Percentiles rank a stretch among this genome's conserved stretches.
Conservation (phyloP, 1,139 yeast species). For the Kodamaea fungicola region DNA sequence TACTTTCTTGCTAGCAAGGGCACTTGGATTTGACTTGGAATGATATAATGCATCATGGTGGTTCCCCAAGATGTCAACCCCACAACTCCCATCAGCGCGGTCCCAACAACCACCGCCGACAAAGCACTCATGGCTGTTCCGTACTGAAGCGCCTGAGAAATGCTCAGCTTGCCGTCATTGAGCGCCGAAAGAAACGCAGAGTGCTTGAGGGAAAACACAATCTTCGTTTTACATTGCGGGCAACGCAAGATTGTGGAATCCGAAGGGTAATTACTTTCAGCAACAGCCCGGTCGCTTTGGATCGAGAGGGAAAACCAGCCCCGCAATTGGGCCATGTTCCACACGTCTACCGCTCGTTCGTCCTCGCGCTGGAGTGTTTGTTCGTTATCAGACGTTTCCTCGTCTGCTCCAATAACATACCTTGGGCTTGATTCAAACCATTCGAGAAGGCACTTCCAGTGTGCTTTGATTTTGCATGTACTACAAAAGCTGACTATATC, state of each 20-base stretch:
- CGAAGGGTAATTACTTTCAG: not conserved
- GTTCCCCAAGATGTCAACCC: constrained; percentile 42
- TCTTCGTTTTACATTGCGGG: constrained; percentile 43
- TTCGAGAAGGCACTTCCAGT: constrained; percentile 40
- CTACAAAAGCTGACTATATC: constrained; percentile 41
- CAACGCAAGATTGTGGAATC: constrained; percentile 27
- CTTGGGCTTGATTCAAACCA: constrained; percentile 40
- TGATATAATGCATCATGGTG: constrained; percentile 35
- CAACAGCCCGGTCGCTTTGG: too few species aligned
- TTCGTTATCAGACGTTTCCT: too few species aligned
- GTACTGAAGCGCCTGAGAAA: constrained; percentile 26
- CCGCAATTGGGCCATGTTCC: constrained; percentile 2
- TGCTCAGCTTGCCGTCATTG: constrained; percentile 17
- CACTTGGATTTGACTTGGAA: constrained; percentile 35
- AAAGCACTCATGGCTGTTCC: constrained; percentile 36
- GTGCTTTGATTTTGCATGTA: constrained; percentile 37
- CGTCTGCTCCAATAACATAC: too few species aligned
- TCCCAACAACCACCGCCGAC: constrained; percentile 41
- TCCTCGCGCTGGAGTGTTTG: not conserved
- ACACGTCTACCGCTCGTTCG: constrained; percentile 1
- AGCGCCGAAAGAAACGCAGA: constrained; percentile 26
- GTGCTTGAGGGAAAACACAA: constrained; percentile 32
- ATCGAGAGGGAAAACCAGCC: constrained; percentile 1
- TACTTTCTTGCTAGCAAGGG: constrained; percentile 24
- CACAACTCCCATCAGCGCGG: constrained; percentile 40